Evolutionary conservation across 2,329 filamentous ascomycete species (phyloP), one percentile per base, ranked within the genome.

Genomic region (Xylariomycetidae sp.): DNA sequence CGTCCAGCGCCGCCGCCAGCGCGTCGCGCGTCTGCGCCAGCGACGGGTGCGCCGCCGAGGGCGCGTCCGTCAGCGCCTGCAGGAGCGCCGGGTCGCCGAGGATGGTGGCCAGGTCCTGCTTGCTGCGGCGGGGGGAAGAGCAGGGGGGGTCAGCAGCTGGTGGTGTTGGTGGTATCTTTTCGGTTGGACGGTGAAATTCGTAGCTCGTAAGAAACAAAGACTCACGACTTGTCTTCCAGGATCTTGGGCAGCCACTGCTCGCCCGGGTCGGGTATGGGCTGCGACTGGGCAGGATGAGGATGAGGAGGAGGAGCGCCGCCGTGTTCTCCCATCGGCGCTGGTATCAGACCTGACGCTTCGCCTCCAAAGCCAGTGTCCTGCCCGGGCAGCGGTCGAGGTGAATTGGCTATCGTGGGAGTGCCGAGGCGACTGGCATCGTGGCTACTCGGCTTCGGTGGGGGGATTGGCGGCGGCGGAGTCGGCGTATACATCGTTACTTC

Each of bases 211-310:
- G 24, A 47, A 56, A 41, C 12, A 12, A 12, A 49, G 58, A 51
- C 44, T 44, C 66, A 93, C 87, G 85, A 80, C 65, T 92, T 93
- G 52, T 92, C 84, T 52, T 84, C 75, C 2, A 95, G 64, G 10
- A 78, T 64, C 39, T 76, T 73, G 2, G 88, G 88, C 3, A 95
- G 68, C 88, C 88, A 95, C 42, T 79, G 74, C 32, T 84, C 77
- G 14, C 79, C 76, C 0, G 76, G 76, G 45, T 81, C 77, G 3
- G 68, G 62, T 25, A 68, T 61, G 2, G 57, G 51, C 12, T 63
- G 57, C 24, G 59, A 52, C n/a, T 26, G 42, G 39, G 37, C 43
- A 30, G 30, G 37, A 34, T 19, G n/a, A n/a, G n/a, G n/a, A n/a
- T n/a, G n/a, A n/a, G n/a, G n/a, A n/a, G n/a, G n/a, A n/a, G n/a